Evolutionary conservation across 495 filamentous ascomycete genomes (phyloP).

Genomic region (Penicillium nucicola): DNA sequence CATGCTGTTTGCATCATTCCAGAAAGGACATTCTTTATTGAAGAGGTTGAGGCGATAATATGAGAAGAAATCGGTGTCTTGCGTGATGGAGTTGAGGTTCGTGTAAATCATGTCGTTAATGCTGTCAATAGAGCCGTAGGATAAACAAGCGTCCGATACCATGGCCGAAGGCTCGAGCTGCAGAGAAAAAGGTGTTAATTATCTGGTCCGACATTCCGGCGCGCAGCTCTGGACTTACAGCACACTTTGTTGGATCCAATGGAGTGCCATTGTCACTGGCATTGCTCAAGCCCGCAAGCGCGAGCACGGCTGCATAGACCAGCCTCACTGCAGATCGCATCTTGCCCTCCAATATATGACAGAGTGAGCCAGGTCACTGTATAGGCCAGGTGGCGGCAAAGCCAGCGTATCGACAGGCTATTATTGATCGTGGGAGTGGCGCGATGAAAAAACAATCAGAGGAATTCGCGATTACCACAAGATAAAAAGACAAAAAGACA

Average conservation of each 20-base stretch:
- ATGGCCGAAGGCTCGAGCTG: slow-evolving; percentile 62
- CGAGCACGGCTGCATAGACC: slow-evolving; percentile 76
- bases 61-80: slow-evolving; percentile 92
- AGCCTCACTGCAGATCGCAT: slow-evolving; percentile 67
- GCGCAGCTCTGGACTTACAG: slow-evolving; percentile 48
- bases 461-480: background rate
- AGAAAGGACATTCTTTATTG: slow-evolving; percentile 92
- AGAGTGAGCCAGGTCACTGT: background rate
- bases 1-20: slow-evolving; percentile 89
- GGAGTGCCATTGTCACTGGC: slow-evolving; percentile 36
- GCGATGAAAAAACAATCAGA: background rate
- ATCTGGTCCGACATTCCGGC: background rate
- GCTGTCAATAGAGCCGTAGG: slow-evolving; percentile 81
- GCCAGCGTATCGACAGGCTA: background rate
- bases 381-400: slow-evolving; percentile 20
- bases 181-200: slow-evolving; percentile 7
- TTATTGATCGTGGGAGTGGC: background rate
- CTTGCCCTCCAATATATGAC: slow-evolving; percentile 10
- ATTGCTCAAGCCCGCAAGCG: slow-evolving; percentile 57
- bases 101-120: slow-evolving; percentile 77
- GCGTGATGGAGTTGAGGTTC: slow-evolving; percentile 76
- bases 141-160: slow-evolving; percentile 87
- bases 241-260: slow-evolving; percentile 54
- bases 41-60: slow-evolving; percentile 97
- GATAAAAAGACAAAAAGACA: no score